Percentiles rank a stretch among this genome's conserved stretches.
phyloP scores from a whole-genome alignment of 202 grass and related monocot species.

The Hordeum pubiflorum region DNA sequence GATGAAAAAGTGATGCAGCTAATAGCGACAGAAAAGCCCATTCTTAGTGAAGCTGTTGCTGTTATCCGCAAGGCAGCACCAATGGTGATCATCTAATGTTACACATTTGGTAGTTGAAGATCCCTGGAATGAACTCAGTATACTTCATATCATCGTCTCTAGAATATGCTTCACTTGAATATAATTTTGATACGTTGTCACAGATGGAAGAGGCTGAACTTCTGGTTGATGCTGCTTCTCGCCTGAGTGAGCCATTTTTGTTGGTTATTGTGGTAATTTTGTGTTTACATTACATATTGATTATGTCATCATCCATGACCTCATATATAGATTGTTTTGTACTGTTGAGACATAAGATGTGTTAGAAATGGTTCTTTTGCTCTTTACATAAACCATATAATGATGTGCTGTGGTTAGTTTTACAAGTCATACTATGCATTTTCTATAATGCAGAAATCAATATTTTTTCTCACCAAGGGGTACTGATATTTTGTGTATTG shows the following conservation, averaged over 20 bases:
- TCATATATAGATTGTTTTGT: conserved; percentile 3
- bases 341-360: background rate
- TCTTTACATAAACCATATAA: conserved; percentile 14
- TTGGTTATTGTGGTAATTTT: conserved; percentile 99
- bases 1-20: conserved; percentile 55
- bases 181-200: conserved; percentile 45
- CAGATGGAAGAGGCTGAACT: conserved; percentile 97
- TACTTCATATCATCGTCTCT: conserved; percentile 24
- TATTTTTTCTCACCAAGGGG: background rate
- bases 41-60: conserved; percentile 66
- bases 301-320: conserved; percentile 19
- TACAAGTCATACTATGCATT: background rate
- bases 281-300: conserved; percentile 35
- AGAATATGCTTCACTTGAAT: conserved; percentile 41
- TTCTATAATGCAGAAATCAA: background rate
- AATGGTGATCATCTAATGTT: conserved; percentile 99
- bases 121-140: conserved; percentile 56
- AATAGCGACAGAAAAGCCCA: conserved; percentile 59
- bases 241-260: conserved; percentile 98
- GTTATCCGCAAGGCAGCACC: conserved; percentile 80
- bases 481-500: background rate
- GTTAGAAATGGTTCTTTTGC: background rate
- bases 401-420: background rate
- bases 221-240: conserved; percentile 83
- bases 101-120: conserved; percentile 96